These are phyloP conservation scores for Jacaranda mimosifolia DNA, from an alignment of 257 asterid genomes.

Conservation along the genomic window DNA sequence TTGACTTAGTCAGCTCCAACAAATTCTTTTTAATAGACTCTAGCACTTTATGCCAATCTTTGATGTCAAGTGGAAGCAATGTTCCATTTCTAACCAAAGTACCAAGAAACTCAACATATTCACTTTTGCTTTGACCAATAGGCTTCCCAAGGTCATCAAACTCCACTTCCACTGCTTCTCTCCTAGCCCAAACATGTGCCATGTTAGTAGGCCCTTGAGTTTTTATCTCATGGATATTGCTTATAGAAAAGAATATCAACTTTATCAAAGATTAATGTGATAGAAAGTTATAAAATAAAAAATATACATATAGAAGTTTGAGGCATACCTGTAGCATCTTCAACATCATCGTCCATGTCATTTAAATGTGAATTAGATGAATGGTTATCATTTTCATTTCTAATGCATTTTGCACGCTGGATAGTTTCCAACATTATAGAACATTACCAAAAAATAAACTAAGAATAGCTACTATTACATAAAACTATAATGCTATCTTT, in stretches of 20 bases:
- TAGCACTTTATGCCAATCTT: not conserved
- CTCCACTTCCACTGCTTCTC: not conserved
- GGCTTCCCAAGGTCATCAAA: constrained; percentile 4
- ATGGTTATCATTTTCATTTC: not conserved
- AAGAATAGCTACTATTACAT: no score
- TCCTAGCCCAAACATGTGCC: not conserved
- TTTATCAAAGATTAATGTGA: not conserved
- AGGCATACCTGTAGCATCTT: not conserved
- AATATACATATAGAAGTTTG: not conserved
- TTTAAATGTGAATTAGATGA: not conserved
- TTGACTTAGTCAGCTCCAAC: constrained; percentile 1
- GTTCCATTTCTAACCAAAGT: constrained; percentile 14
- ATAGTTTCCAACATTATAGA: not conserved
- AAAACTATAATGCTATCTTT: no score
- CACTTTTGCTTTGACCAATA: constrained; percentile 23
- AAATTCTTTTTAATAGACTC: not conserved
- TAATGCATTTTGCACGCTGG: not conserved
- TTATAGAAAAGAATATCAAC: not conserved
- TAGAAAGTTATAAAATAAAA: not conserved
- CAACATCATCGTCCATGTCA: not conserved
- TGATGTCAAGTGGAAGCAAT: not conserved
- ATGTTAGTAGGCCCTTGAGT: not conserved
- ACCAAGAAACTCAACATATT: constrained; percentile 10
- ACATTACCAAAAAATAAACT: no score
- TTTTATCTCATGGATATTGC: not conserved